Evolutionary conservation across 805 yeast genomes (phyloP).

Genomic region (Yamadazyma laniorum): DNA sequence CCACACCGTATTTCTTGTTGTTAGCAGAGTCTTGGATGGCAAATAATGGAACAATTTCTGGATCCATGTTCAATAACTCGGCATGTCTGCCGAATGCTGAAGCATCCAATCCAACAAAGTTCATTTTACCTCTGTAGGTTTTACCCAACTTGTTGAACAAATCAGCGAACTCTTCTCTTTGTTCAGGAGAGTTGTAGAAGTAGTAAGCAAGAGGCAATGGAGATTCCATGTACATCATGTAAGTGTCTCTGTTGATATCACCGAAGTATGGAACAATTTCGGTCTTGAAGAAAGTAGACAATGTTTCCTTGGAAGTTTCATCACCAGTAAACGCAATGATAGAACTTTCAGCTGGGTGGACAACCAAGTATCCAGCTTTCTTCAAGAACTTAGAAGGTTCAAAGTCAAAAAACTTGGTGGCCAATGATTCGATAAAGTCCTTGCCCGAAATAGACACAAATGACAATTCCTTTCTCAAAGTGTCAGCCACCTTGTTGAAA

Average conservation of each 20-base stretch:
- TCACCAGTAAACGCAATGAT: constrained; percentile 47
- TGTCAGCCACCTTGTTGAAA: constrained; percentile 60
- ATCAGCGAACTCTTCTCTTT: constrained; percentile 55
- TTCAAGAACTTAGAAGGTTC: constrained; percentile 25
- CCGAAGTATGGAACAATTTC: constrained; percentile 84
- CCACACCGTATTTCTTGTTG: constrained; percentile 76
- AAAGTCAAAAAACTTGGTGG: constrained; percentile 30
- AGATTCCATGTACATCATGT: constrained; percentile 67
- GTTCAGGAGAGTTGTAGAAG: constrained; percentile 71
- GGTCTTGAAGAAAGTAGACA: constrained; percentile 49
- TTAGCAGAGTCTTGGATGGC: constrained; percentile 72
- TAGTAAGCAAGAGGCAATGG: constrained; percentile 82
- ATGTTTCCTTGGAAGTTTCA: constrained; percentile 30
- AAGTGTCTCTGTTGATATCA: constrained; percentile 80
- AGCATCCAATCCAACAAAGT: constrained; percentile 89
- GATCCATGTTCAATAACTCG: constrained; percentile 75
- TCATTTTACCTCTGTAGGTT: constrained; percentile 72
- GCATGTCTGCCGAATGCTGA: constrained; percentile 81
- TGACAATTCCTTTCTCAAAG: constrained; percentile 58
- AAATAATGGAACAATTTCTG: constrained; percentile 79
- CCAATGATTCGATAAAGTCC: constrained; percentile 38
- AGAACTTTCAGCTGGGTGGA: constrained; percentile 46
- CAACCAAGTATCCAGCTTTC: constrained; percentile 33
- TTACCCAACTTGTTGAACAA: constrained; percentile 65
- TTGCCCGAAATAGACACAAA: constrained; percentile 49